Conservation (phyloP, 2,329 filamentous ascomycete species). For the Tolypocladium amazonense region DNA sequence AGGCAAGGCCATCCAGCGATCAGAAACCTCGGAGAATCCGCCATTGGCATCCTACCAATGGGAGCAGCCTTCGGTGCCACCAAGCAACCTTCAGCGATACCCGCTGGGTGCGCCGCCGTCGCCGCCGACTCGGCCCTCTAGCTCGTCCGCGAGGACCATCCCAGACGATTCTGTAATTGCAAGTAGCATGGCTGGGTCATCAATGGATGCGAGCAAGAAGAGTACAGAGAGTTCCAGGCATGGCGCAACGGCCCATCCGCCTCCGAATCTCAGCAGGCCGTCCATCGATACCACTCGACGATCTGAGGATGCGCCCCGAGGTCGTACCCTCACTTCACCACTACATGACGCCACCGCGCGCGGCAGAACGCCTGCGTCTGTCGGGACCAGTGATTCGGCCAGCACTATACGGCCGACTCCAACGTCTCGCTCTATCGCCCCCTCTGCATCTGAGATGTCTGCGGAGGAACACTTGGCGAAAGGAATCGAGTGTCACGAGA, state of each 20-base stretch:
- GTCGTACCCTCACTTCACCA: slow-evolving; percentile 28
- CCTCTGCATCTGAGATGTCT: slow-evolving; percentile 58
- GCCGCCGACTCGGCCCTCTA: slow-evolving; percentile 49
- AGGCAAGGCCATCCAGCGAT: slow-evolving; percentile 66
- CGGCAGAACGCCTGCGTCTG: slow-evolving; percentile 35
- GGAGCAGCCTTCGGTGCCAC: slow-evolving; percentile 41
- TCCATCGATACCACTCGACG: slow-evolving; percentile 31
- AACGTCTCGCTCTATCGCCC: slow-evolving; percentile 35
- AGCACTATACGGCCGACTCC: slow-evolving; percentile 35
- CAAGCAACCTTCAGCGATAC: slow-evolving; percentile 31
- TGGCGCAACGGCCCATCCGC: slow-evolving; percentile 28
- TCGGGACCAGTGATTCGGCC: slow-evolving; percentile 41
- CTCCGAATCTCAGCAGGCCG: slow-evolving; percentile 32
- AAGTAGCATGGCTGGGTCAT: slow-evolving; percentile 30
- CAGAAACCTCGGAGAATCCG: slow-evolving; percentile 46
- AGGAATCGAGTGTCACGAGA: slow-evolving; percentile 82
- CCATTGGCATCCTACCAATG: slow-evolving; percentile 47
- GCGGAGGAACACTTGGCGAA: slow-evolving; percentile 83
- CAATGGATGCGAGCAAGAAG: slow-evolving; percentile 38
- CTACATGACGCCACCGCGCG: slow-evolving; percentile 26
- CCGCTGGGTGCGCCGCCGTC: slow-evolving; percentile 44
- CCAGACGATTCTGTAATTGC: slow-evolving; percentile 25
- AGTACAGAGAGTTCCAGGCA: slow-evolving; percentile 32
- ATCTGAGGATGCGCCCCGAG: slow-evolving; percentile 40
- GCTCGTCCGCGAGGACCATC: slow-evolving; percentile 33